These are phyloP conservation scores for Rhizoclosmatium globosum DNA, from an alignment of 192 early-diverging fungal species.

Conservation along the genomic window DNA sequence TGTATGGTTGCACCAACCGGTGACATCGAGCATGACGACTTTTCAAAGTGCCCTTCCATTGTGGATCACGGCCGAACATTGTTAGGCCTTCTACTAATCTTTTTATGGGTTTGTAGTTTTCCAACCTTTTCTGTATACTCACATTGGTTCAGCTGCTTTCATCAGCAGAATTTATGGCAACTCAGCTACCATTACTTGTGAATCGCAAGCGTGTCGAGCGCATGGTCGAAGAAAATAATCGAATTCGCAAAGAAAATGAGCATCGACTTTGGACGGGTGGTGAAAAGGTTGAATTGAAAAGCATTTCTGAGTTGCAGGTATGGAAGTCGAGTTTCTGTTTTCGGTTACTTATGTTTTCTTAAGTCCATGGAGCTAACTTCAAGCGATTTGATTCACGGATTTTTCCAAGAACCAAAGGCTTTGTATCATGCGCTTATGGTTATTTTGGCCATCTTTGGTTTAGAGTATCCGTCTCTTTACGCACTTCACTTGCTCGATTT, in stretches of 20 bases:
- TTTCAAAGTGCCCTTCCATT: constrained; percentile 40
- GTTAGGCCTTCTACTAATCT: constrained; percentile 40
- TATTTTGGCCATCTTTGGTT: constrained; percentile 42
- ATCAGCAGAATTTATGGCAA: constrained; percentile 40
- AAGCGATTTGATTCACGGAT: constrained; percentile 32
- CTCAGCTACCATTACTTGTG: constrained; percentile 40
- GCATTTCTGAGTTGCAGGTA: constrained; percentile 26
- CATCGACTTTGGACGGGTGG: constrained; percentile 19
- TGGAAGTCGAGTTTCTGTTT: background rate
- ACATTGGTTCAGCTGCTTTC: constrained; percentile 26
- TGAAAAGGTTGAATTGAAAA: constrained; percentile 25
- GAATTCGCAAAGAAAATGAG: constrained; percentile 26
- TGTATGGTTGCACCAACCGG: constrained; percentile 47
- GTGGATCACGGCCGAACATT: constrained; percentile 37
- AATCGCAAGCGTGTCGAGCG: constrained; percentile 39
- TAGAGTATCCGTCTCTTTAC: constrained; percentile 39
- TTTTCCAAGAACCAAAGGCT: constrained; percentile 38
- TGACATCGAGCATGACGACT: constrained; percentile 39
- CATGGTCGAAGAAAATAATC: constrained; percentile 23
- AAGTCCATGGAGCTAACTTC: constrained; percentile 15
- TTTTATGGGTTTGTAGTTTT: constrained; percentile 40
- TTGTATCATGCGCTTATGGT: constrained; percentile 47
- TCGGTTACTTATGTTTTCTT: constrained; percentile 12
- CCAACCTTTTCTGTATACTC: background rate
- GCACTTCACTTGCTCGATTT: constrained; percentile 49